These are phyloP conservation scores for Candida arabinofermentans DNA, from an alignment of 805 yeast genomes.

Conservation along the genomic window DNA sequence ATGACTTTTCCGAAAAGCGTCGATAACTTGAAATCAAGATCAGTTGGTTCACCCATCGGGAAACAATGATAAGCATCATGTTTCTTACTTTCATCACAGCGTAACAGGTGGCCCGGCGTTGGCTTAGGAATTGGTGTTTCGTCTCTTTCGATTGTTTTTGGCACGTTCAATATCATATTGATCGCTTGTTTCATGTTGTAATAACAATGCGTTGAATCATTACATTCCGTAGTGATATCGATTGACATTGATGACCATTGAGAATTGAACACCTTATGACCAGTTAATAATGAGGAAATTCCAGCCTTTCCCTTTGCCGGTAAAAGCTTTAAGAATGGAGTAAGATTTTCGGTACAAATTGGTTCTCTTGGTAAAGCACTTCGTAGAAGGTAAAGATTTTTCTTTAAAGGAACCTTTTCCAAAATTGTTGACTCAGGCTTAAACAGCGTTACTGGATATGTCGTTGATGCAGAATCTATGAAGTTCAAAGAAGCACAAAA, in stretches of 20 bases:
- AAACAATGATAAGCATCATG: constrained; percentile 68
- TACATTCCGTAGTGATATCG: constrained; percentile 63
- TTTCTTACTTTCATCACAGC: constrained; percentile 67
- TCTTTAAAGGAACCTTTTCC: constrained; percentile 28
- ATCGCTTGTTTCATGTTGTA: constrained; percentile 61
- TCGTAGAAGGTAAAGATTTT: constrained; percentile 54
- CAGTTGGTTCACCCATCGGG: constrained; percentile 56
- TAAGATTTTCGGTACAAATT: constrained; percentile 92
- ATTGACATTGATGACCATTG: constrained; percentile 93
- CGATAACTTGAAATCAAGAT: constrained; percentile 48
- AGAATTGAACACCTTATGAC: constrained; percentile 86
- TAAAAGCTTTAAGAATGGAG: constrained; percentile 84
- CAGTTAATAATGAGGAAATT: constrained; percentile 76
- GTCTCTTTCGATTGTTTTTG: constrained; percentile 58
- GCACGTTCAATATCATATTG: constrained; percentile 68
- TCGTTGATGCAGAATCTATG: constrained; percentile 74
- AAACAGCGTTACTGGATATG: constrained; percentile 51
- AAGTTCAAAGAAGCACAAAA: constrained; percentile 94
- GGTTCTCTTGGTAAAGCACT: constrained; percentile 95
- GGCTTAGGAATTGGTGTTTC: constrained; percentile 80
- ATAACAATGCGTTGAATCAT: constrained; percentile 36
- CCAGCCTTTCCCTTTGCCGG: constrained; percentile 95
- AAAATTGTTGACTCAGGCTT: constrained; percentile 21
- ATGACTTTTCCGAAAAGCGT: constrained; percentile 69
- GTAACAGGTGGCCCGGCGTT: constrained; percentile 57